phyloP scores from a whole-genome alignment of 345 rosid species.

The Murraya paniculata region DNA sequence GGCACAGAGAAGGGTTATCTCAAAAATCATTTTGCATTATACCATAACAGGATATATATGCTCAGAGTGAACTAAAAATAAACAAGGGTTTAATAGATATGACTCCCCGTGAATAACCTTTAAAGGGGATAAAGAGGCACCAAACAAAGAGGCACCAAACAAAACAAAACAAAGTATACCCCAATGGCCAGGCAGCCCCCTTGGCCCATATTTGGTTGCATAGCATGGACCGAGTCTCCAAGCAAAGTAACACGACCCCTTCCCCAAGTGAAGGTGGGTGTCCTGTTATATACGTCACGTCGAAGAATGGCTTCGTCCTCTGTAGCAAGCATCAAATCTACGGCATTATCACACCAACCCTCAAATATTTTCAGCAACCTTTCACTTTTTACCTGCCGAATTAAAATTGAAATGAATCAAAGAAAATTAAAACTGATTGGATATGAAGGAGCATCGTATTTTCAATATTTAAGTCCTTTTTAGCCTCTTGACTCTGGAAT shows the following conservation, averaged over 20 bases:
- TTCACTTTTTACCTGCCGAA: slow-evolving; percentile 64
- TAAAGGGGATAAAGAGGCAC: background rate
- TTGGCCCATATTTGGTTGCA: slow-evolving; percentile 98
- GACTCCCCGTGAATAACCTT: background rate
- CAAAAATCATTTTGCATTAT: background rate
- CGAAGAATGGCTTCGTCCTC: slow-evolving; percentile 78
- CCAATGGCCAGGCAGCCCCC: slow-evolving; percentile 99
- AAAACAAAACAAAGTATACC: slow-evolving; percentile 37
- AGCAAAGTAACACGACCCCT: slow-evolving; percentile 89
- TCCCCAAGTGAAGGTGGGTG: slow-evolving; percentile 77
- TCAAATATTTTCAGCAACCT: slow-evolving; percentile 78
- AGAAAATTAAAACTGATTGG: background rate
- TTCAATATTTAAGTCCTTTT: background rate
- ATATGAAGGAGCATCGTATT: background rate
- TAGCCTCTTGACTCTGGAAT: background rate
- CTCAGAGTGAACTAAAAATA: background rate
- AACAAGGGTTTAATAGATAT: background rate
- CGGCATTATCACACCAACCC: slow-evolving; percentile 90
- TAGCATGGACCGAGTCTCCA: slow-evolving; percentile 91
- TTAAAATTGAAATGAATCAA: background rate
- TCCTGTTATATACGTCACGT: slow-evolving; percentile 81
- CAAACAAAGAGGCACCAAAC: background rate
- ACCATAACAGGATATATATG: background rate
- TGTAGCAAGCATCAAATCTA: slow-evolving; percentile 68
- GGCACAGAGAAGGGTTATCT: background rate